These are phyloP conservation scores for Fusarium sublunatum DNA, from an alignment of 2,329 filamentous ascomycete genomes.

Conservation along the genomic window DNA sequence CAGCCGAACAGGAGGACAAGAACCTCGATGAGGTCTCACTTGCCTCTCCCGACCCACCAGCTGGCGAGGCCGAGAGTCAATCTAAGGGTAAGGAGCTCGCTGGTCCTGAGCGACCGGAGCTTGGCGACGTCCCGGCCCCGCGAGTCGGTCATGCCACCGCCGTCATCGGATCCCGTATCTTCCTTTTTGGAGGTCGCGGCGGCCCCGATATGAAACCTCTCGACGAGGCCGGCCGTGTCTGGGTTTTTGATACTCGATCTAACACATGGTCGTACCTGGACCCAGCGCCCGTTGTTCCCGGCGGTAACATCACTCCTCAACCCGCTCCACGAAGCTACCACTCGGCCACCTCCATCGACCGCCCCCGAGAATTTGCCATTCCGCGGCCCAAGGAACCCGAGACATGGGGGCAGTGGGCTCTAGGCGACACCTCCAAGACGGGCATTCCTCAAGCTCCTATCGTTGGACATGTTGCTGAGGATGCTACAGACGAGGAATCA, in stretches of 20 bases:
- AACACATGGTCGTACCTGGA: constrained; percentile 73
- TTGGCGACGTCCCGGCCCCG: constrained; percentile 68
- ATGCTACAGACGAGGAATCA: constrained; percentile 68
- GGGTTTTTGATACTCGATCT: constrained; percentile 77
- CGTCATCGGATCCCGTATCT: constrained; percentile 75
- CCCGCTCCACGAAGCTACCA: constrained; percentile 80
- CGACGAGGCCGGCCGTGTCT: constrained; percentile 79
- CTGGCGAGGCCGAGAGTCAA: constrained; percentile 41
- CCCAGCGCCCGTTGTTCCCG: constrained; percentile 62
- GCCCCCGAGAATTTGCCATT: constrained; percentile 63
- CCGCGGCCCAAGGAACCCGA: constrained; percentile 52
- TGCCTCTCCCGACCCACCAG: constrained; percentile 40
- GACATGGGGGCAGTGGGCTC: constrained; percentile 67
- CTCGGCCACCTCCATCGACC: constrained; percentile 66
- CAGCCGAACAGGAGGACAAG: constrained; percentile 46
- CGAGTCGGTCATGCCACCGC: constrained; percentile 80
- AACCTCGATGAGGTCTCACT: constrained; percentile 58
- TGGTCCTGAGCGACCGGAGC: constrained; percentile 40
- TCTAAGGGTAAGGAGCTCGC: constrained; percentile 57
- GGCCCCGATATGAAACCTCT: constrained; percentile 76
- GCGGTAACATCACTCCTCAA: constrained; percentile 53
- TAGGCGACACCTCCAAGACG: constrained; percentile 64
- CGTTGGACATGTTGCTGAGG: constrained; percentile 66
- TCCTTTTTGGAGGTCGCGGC: constrained; percentile 83
- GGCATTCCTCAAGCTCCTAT: constrained; percentile 70